A percentile compares a stretch with the other conserved stretches of the same genome.
These are phyloP conservation scores for Amylostereum areolatum DNA, from an alignment of 1,284 basidiomycete genomes.

Conservation along the genomic window DNA sequence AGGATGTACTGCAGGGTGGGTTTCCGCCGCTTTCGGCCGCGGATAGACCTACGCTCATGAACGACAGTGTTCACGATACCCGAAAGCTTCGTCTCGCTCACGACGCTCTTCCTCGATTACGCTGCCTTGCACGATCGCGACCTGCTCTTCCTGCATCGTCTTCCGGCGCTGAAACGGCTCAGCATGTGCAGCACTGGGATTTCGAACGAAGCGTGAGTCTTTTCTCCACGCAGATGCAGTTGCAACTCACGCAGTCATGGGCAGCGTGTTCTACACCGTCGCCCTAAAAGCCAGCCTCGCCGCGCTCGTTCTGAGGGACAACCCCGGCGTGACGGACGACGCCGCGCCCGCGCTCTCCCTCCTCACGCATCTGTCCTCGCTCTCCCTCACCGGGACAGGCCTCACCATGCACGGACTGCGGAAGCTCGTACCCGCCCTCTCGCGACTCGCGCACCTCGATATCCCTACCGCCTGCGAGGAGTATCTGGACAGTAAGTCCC, in stretches of 20 bases:
- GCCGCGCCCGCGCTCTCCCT: constrained; percentile 46
- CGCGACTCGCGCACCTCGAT: constrained; percentile 38
- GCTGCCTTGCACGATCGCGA: constrained; percentile 41
- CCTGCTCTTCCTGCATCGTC: constrained; percentile 43
- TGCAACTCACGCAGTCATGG: constrained; percentile 1
- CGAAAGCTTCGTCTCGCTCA: constrained; percentile 45
- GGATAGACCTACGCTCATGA: constrained; percentile 3
- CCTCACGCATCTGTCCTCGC: constrained; percentile 38
- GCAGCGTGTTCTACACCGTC: constrained; percentile 54
- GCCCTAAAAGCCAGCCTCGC: constrained; percentile 46
- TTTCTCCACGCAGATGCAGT: background rate
- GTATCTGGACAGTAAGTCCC: constrained; percentile 48
- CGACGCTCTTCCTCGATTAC: constrained; percentile 40
- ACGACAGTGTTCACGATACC: constrained; percentile 42
- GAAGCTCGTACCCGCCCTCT: constrained; percentile 33
- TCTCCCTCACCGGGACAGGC: constrained; percentile 47
- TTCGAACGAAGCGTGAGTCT: constrained; percentile 52
- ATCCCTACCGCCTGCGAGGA: constrained; percentile 45
- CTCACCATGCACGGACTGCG: constrained; percentile 54
- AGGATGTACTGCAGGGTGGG: constrained; percentile 39
- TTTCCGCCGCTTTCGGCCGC: background rate
- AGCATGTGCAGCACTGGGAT: constrained; percentile 49
- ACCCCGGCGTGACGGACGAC: constrained; percentile 49
- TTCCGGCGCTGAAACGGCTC: constrained; percentile 44
- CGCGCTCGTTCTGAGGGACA: constrained; percentile 44